A percentile compares a stretch with the other conserved stretches of the same genome.
Conservation (phyloP, 2,329 filamentous ascomycete genomes). For the Colletotrichum karsti region DNA sequence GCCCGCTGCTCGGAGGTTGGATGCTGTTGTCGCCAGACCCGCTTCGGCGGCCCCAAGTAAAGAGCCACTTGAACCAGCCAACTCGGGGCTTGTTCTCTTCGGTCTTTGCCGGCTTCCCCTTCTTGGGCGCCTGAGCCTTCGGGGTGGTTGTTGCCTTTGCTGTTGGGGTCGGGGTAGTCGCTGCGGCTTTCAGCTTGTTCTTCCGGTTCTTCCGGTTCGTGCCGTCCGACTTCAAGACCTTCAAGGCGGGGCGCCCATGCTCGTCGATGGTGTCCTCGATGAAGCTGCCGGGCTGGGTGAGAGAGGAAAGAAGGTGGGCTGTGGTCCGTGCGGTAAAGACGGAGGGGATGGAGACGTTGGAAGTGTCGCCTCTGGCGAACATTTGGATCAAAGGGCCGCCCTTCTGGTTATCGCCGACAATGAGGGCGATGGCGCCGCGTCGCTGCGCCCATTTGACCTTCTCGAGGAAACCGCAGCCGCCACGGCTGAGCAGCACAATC, state of each 20-base stretch:
- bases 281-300: constrained; percentile 77
- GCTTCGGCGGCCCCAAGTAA: constrained; percentile 43
- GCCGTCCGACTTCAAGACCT: constrained; percentile 59
- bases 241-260: constrained; percentile 64
- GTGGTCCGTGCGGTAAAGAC: constrained; percentile 96
- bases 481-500: constrained; percentile 88
- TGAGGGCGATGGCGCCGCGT: constrained; percentile 86
- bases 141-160: constrained; percentile 36
- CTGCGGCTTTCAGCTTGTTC: constrained; percentile 39
- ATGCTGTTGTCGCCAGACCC: constrained; percentile 57
- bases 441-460: constrained; percentile 98
- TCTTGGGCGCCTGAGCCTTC: constrained; percentile 35
- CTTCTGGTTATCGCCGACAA: constrained; percentile 92
- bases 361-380: constrained; percentile 97
- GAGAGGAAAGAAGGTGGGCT: constrained; percentile 87
- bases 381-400: constrained; percentile 93
- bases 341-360: constrained; percentile 92
- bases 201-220: constrained; percentile 43
- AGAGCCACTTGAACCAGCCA: constrained; percentile 56
- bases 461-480: constrained; percentile 94
- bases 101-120: constrained; percentile 34
- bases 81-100: constrained; percentile 32
- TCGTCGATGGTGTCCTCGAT: constrained; percentile 68
- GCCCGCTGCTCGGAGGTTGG: constrained; percentile 76
- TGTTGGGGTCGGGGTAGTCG: constrained; percentile 34